Evolutionary conservation across 1,139 yeast genomes (phyloP), one percentile per base, ranked within the genome.

Genomic region (Nadsonia starkeyi-henricii): DNA sequence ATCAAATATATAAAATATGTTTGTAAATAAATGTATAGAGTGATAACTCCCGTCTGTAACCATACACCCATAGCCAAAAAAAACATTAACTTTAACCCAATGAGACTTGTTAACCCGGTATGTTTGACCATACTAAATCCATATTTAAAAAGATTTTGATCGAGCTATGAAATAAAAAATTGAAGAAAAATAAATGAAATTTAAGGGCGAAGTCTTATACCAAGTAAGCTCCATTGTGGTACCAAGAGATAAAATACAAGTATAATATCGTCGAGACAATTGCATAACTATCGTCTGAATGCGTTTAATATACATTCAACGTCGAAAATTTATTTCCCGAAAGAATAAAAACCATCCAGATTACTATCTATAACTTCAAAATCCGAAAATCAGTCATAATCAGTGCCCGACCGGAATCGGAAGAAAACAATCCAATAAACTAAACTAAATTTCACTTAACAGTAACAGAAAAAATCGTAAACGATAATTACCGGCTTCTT

Each of bases 201-300:
- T 54, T 54, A 57, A 57, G 53, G 58, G 62, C 55, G 75, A 69
- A 74, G 71, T 58, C 65, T 62, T 62, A 54, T 54, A 75, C 62
- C 61, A 55, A 81, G 81, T 83, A 81, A 83, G 93, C 93, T 82
- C 91, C 93, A 83, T 83, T 81, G 91, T 75, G 93, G 82, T 81
- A 72, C 70, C 65, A 55, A 47, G 45, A 45, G 41, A 48, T 47
- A 46, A 51, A 54, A 57, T 23, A 23, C 28, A 23, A 23, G 28
- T 23, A 23, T 23, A 61, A 61, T 58, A 28, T 51, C 51, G 17
- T 12, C 41, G 46, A 37, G 57, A 62, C 80, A 81, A 77, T 79
- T 80, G 86, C 78, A 83, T 82, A 76, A 77, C 93, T 82, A 71
- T 82, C 78, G 82, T 81, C 75, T 78, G 73, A 80, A 59, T 60